Evolutionary conservation across 352 stramenopile genomes (phyloP).

Genomic region (Globisporangium cystogenes): DNA sequence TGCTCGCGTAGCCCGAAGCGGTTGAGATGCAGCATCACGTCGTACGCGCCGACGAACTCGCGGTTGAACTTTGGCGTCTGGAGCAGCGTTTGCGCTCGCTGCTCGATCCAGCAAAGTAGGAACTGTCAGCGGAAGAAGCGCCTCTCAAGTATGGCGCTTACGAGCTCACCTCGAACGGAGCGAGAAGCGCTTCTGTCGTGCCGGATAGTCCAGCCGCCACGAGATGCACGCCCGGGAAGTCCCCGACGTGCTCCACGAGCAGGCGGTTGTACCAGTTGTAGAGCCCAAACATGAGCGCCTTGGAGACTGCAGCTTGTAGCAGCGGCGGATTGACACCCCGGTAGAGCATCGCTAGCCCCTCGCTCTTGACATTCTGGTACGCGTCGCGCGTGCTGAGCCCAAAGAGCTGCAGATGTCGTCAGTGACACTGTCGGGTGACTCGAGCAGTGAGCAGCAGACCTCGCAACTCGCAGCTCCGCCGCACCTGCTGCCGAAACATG

Average conservation of each 20-base stretch:
- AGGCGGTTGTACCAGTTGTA: conserved; percentile 85
- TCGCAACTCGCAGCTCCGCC: neutral
- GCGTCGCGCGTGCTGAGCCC: conserved; percentile 63
- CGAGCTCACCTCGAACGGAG: conserved; percentile 71
- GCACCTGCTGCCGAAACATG: conserved; percentile 90
- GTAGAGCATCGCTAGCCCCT: conserved; percentile 68
- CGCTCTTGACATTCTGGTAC: conserved; percentile 58
- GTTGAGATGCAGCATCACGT: conserved; percentile 76
- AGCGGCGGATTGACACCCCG: conserved; percentile 81
- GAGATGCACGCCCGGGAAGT: conserved; percentile 35
- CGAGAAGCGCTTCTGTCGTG: conserved; percentile 78
- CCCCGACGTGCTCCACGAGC: conserved; percentile 38
- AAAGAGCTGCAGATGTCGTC: no score
- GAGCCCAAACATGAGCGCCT: conserved; percentile 88
- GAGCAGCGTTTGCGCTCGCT: conserved; percentile 81
- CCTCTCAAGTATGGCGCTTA: no score
- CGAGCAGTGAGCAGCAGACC: neutral
- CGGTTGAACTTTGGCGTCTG: conserved; percentile 86
- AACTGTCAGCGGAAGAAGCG: no score
- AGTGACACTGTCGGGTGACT: no score
- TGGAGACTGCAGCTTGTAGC: conserved; percentile 80
- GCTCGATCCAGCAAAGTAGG: neutral
- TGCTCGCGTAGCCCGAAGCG: conserved; percentile 75
- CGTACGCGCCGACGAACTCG: conserved; percentile 68
- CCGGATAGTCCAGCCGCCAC: conserved; percentile 62